Base-by-base conservation (phyloP, 140 eudicot genomes). In the Oenanthe javanica region DNA sequence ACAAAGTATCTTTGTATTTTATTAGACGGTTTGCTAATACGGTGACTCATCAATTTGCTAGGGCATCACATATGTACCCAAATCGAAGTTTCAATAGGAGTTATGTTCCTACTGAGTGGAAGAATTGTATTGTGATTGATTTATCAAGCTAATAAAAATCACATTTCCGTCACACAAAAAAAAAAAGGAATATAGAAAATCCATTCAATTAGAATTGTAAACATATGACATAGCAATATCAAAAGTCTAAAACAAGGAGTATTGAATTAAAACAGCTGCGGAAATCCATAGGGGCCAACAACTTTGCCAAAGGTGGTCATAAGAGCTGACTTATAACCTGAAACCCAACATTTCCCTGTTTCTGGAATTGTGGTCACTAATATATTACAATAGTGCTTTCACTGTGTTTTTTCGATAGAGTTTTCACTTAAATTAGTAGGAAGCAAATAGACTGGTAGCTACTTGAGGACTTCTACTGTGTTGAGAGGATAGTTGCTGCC, bases 401-500 rank as follows among this genome's bases (percentile, higher is more conserved):
- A 42, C 45, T 42, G 4, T 42, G 4, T 42, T 42, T 42, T 42
- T 42, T 31, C 36, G 36, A 42, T 55, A 55, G 63, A 74, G 16
- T 15, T 57, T 72, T 72, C 12, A 47, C 52, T 7, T 72, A 46
- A 72, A 43, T 27, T 45, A 19, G 15, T 2, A 5, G 13, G 31
- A n/a, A 63, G 36, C 2, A 23, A 63, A 63, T 9, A 23, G 7
- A 64, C 72, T 64, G 42, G 42, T 47, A 74, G 78, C 78, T 23
- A 43, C 79, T 49, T 27, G 63, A n/a, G 25, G 11, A 10, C 25
- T 75, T 15, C 91, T 89, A 88, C 51, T 79, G 83, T 47, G 83
- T 54, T 45, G 94, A 89, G 70, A 92, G 89, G 74, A 93, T 83
- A 18, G 90, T 81, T 79, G 92, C 96, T 77, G 98, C 97, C 69